Evolutionary conservation across 371 early-diverging fungal genomes (phyloP).

Genomic region (Mycotypha africana): DNA sequence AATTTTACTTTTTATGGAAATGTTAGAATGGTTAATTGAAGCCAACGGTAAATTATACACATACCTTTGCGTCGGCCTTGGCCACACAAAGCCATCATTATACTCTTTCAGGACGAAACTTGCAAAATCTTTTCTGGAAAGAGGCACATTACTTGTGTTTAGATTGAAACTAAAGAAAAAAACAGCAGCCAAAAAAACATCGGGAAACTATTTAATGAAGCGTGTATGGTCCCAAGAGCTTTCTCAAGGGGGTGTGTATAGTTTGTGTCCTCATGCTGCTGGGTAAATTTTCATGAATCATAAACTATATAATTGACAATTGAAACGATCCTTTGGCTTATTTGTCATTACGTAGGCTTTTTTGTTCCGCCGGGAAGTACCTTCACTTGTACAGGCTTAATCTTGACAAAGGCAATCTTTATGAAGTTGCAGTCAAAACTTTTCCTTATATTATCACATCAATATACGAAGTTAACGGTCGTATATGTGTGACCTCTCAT

Average conservation of each 20-base stretch:
- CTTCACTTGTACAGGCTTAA: conserved; percentile 31
- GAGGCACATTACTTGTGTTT: conserved; percentile 28
- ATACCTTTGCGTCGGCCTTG: conserved; percentile 37
- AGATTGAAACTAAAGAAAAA: conserved; percentile 20
- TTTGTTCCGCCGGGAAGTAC: conserved; percentile 29
- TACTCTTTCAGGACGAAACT: neutral
- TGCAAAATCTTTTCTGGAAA: conserved; percentile 15
- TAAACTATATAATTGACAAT: too few species aligned
- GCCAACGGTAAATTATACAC: conserved; percentile 21
- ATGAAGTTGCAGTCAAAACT: conserved; percentile 20
- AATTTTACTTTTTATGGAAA: neutral
- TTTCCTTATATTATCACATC: conserved; percentile 29
- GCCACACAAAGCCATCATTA: conserved; percentile 16
- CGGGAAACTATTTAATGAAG: conserved; percentile 12
- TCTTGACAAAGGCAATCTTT: conserved; percentile 20
- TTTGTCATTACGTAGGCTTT: conserved; percentile 23
- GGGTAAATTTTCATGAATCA: conserved; percentile 19
- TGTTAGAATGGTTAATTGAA: conserved; percentile 30
- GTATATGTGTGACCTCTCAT: conserved; percentile 33
- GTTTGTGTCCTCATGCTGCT: conserved; percentile 37
- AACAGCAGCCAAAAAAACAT: neutral
- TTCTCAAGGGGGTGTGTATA: conserved; percentile 30
- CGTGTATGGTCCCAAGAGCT: conserved; percentile 28
- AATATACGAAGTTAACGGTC: conserved; percentile 20
- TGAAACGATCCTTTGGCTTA: too few species aligned